Evolutionary conservation across 192 early-diverging fungal species (phyloP).

Genomic region (Coemansia sp.): DNA sequence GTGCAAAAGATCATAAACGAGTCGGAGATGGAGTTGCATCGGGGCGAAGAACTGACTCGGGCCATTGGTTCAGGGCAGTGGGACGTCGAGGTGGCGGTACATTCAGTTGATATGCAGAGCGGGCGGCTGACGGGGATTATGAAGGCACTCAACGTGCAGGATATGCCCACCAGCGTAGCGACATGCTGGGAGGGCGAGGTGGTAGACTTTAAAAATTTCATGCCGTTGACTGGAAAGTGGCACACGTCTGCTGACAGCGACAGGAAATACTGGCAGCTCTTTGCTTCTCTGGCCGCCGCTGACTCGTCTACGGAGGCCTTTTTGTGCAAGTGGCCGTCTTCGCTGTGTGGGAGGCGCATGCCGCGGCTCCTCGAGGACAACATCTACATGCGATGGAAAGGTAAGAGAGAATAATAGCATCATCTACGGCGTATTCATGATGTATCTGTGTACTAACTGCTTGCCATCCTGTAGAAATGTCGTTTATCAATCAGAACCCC

Average conservation of each 20-base stretch:
- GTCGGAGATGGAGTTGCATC: background rate
- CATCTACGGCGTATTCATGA: background rate
- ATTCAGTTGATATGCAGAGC: constrained; percentile 44
- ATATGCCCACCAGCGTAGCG: constrained; percentile 53
- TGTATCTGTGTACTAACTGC: background rate
- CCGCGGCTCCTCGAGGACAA: constrained; percentile 61
- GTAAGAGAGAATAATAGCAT: constrained; percentile 4
- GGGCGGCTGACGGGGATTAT: constrained; percentile 57
- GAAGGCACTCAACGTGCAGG: constrained; percentile 63
- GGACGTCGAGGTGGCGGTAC: constrained; percentile 44
- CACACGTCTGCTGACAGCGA: constrained; percentile 41
- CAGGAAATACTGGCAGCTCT: constrained; percentile 43
- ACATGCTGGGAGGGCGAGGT: constrained; percentile 73
- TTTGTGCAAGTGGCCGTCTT: constrained; percentile 35
- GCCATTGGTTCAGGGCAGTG: constrained; percentile 28
- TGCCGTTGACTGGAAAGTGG: constrained; percentile 64
- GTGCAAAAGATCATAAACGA: constrained; percentile 26
- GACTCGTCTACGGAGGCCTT: constrained; percentile 26
- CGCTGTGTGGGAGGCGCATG: constrained; percentile 46
- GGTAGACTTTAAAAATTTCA: constrained; percentile 64
- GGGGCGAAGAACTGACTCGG: background rate
- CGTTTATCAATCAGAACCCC: constrained; percentile 60
- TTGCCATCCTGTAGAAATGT: constrained; percentile 38
- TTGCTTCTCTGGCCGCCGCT: constrained; percentile 33
- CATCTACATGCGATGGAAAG: constrained; percentile 77